Conservation (phyloP, 192 early-diverging fungal genomes). For the Coemansia aciculifera region DNA sequence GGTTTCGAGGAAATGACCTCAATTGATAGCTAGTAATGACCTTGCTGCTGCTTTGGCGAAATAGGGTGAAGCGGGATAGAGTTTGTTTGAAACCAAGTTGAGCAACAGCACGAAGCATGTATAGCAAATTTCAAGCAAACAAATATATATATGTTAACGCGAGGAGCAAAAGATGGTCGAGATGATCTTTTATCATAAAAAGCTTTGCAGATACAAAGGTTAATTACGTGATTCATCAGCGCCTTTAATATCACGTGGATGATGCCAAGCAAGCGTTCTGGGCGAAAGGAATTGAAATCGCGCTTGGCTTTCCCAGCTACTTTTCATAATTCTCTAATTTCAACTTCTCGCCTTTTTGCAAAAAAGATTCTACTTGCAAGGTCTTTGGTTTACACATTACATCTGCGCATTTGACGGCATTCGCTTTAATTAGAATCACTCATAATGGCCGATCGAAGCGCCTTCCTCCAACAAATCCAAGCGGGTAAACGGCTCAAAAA, state of each 20-base stretch:
- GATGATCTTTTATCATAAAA: neutral
- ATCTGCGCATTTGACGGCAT: conserved; percentile 1
- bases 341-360: neutral
- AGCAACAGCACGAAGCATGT: neutral
- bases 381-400: neutral
- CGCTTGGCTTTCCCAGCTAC: no score
- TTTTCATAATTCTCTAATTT: no score
- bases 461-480: conserved; percentile 73
- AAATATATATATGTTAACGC: neutral
- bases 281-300: no score
- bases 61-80: neutral
- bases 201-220: neutral
- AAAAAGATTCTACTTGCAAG: neutral
- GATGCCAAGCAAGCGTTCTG: neutral
- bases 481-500: conserved; percentile 68
- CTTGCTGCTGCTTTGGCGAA: neutral
- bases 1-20: neutral
- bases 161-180: neutral
- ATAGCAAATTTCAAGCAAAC: neutral
- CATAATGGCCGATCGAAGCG: conserved; percentile 53
- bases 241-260: neutral
- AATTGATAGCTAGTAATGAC: neutral
- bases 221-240: neutral
- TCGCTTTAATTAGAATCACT: neutral
- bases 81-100: neutral